Evolutionary conservation across 2,329 filamentous ascomycete species (phyloP), one percentile per base, ranked within the genome.

Genomic region (Byssoonygena ceratinophila): DNA sequence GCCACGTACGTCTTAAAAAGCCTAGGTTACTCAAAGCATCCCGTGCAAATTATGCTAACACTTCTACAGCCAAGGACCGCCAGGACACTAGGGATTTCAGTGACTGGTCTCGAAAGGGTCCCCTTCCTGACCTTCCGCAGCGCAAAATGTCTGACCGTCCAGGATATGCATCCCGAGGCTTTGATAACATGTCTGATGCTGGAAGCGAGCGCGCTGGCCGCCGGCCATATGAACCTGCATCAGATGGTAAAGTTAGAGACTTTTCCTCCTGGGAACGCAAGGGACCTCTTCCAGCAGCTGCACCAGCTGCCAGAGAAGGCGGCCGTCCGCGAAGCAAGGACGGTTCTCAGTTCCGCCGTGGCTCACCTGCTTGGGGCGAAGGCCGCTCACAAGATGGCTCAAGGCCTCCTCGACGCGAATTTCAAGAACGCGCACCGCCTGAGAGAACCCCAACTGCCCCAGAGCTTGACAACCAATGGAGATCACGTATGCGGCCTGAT

Each of bases 261-360:
- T 85, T 92, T 59, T 79, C 81, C 60, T 94, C 88, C 70, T 98
- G 92, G 92, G 91, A 96, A 71, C 86, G 92, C 62, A 92, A 87
- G 66, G 92, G 92, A 11, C 92, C 92, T 34, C 76, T 97, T 52
- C 87, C 91, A 39, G 87, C 91, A 20, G 70, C 76, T 73, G 67
- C 72, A 27, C 68, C 71, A 31, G 67, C 67, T 14, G 60, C 62
- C 18, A 60, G 64, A 50, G 68, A 80, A 55, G 78, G 78, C 52
- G 80, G 80, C 53, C 76, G 82, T 57, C 72, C 77, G 55, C 71
- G 74, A 57, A 79, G 74, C 66, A 77, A 76, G 55, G 81, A 87
- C 52, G 80, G 79, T 55, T 74, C 79, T 46, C 60, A 76, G 62
- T 78, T 81, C 71, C 77, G 83, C 58, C 77, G 76, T 64, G 75